A percentile compares a stretch with the other conserved stretches of the same genome.
phyloP scores from a whole-genome alignment of 106 monocot species.

The Allium sativum region DNA sequence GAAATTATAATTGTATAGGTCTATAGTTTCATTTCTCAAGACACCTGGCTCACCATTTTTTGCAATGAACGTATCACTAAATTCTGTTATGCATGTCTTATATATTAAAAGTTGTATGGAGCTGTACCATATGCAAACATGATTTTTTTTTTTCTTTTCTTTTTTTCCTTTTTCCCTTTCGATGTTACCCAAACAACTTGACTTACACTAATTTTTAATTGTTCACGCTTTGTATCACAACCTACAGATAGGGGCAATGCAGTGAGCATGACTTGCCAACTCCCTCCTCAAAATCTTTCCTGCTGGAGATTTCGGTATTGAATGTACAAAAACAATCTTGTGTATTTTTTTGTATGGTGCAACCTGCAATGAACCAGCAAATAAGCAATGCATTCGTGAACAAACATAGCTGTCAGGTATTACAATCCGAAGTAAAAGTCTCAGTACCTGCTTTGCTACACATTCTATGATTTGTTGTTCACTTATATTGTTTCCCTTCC shows the following conservation, averaged over 20 bases:
- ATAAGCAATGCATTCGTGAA: neutral
- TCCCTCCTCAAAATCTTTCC: constrained; percentile 43
- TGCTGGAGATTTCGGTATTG: constrained; percentile 34
- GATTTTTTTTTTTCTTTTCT: no score
- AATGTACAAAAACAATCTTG: constrained; percentile 21
- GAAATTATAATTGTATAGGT: no score
- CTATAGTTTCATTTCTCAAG: no score
- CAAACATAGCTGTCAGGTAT: neutral
- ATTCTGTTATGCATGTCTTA: no score
- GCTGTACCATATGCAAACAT: no score
- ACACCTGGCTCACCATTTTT: no score
- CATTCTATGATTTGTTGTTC: constrained; percentile 36
- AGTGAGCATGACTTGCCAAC: constrained; percentile 6
- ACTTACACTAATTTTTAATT: no score
- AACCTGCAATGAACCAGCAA: constrained; percentile 17
- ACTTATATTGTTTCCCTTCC: constrained; percentile 30
- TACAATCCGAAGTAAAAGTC: neutral
- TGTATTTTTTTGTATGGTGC: constrained; percentile 54
- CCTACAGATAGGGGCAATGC: neutral
- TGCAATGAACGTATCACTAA: no score
- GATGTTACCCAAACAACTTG: no score
- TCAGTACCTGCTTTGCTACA: constrained; percentile 32
- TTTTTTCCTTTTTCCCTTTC: no score
- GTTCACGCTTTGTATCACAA: neutral
- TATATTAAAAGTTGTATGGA: no score